Base-by-base conservation (phyloP, 2,329 filamentous ascomycete genomes). In the Xylaria sp. region DNA sequence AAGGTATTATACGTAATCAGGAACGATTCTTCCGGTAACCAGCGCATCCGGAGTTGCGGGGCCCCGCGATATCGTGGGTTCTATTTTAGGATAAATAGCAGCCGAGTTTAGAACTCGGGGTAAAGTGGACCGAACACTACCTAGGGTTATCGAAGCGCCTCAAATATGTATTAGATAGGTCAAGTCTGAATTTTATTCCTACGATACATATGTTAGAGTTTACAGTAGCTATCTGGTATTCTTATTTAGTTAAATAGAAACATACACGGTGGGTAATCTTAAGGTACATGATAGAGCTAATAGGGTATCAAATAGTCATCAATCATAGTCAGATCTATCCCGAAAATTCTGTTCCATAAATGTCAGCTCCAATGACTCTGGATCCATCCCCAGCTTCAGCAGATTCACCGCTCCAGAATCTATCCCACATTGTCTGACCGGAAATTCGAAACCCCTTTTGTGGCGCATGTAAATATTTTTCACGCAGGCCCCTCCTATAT, bases 71-170 rank as follows among this genome's bases (percentile, higher is more conserved):
- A 8, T 51, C 32, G 44, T 27, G 54, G 54, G 27, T 25, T 35
- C 40, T n/a, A 18, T 37, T 27, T 50, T 37, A 25, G 60, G 21
- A 47, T 44, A 13, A 42, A 47, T 42, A 40, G 29, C 32, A 40
- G 25, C 44, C 29, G 16, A 63, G 29, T 57, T n/a, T 29, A 1
- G 50, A 27, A 54, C 47, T 59, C 55, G 63, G 63, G 54, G 12
- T 65, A 65, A 65, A 54, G 48, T 47, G 40, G 47, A 65, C 63
- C 63, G 63, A 65, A 18, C n/a, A 6, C 18, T 5, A 44, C 40
- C 5, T 18, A 13, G 16, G 40, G 5, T 42, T 18, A 42, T 12
- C 37, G 37, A 18, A 18, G 5, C 10, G 10, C 29, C 29, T 32
- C 29, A 32, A 9, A 9, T 3, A 9, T 32, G 10, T 32, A 32